phyloP scores from a whole-genome alignment of 106 monocot species.

The Allium fistulosum region DNA sequence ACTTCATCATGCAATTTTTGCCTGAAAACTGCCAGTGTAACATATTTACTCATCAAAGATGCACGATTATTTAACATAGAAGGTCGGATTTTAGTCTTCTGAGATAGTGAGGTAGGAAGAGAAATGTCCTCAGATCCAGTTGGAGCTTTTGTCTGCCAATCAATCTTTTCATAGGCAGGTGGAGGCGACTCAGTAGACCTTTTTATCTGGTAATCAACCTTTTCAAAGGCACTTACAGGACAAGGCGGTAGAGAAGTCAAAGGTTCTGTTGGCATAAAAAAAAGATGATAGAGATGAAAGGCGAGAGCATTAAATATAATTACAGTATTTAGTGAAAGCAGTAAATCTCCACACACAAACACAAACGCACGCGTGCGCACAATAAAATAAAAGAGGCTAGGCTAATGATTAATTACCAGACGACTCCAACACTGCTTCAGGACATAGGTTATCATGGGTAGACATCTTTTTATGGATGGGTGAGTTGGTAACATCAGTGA shows the following conservation, averaged over 20 bases:
- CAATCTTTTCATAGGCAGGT: constrained; percentile 2
- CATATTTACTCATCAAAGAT: constrained; percentile 33
- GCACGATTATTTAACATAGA: constrained; percentile 13
- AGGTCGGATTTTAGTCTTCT: constrained; percentile 42
- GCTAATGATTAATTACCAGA: not conserved
- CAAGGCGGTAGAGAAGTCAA: not conserved
- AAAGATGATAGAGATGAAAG: not conserved
- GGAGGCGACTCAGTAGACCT: constrained; percentile 46
- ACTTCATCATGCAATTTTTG: constrained; percentile 73
- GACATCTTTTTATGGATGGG: constrained; percentile 10
- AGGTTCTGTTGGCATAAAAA: constrained; percentile 6
- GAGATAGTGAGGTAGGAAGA: constrained; percentile 9
- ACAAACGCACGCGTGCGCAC: no score
- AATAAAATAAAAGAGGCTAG: no score
- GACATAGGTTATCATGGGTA: constrained; percentile 5
- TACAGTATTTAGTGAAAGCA: no score
- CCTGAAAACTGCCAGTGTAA: constrained; percentile 59
- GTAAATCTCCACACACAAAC: no score
- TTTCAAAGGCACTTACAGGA: constrained; percentile 42
- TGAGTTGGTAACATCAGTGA: constrained; percentile 6
- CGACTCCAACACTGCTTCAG: constrained; percentile 11
- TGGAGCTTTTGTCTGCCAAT: no score
- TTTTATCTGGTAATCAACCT: constrained; percentile 17
- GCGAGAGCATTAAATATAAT: no score
- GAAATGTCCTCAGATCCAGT: constrained; percentile 28